Conservation (phyloP, 805 yeast genomes). For the Candida patagonica region DNA sequence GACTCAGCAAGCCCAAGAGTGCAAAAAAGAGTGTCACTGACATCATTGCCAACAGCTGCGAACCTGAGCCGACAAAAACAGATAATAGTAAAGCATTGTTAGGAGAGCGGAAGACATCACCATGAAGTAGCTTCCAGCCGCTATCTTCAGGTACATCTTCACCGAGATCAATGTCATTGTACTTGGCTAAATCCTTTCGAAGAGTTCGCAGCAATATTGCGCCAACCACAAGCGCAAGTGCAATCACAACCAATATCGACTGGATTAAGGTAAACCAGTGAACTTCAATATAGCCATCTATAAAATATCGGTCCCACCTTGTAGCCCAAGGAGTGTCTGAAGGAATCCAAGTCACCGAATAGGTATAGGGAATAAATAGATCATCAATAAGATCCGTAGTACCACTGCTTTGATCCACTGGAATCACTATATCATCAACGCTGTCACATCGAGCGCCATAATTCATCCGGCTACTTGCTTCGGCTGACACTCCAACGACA, state of each 20-base stretch:
- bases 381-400: slow-evolving; percentile 18
- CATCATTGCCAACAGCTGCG: slow-evolving; percentile 72
- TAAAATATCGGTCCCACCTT: slow-evolving; percentile 95
- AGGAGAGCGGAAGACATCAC: slow-evolving; percentile 90
- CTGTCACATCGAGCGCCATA: slow-evolving; percentile 29
- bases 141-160: slow-evolving; percentile 79
- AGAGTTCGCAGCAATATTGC: slow-evolving; percentile 73
- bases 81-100: slow-evolving; percentile 59
- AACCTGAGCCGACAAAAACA: slow-evolving; percentile 79
- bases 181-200: slow-evolving; percentile 74
- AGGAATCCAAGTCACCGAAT: slow-evolving; percentile 64
- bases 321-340: slow-evolving; percentile 90
- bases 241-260: slow-evolving; percentile 71
- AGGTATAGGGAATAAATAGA: slow-evolving; percentile 79
- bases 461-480: slow-evolving; percentile 51
- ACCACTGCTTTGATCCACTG: too few species aligned
- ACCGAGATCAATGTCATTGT: slow-evolving; percentile 81
- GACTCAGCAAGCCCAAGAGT: slow-evolving; percentile 79
- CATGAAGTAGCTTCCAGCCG: slow-evolving; percentile 96
- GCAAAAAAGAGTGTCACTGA: slow-evolving; percentile 71
- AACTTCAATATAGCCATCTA: slow-evolving; percentile 82
- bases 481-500: slow-evolving; percentile 83
- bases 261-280: slow-evolving; percentile 93
- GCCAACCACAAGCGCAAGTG: slow-evolving; percentile 66
- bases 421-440: too few species aligned